Evolutionary conservation across 2,329 filamentous ascomycete species (phyloP).

Genomic region (Trichoderma semiorbis): DNA sequence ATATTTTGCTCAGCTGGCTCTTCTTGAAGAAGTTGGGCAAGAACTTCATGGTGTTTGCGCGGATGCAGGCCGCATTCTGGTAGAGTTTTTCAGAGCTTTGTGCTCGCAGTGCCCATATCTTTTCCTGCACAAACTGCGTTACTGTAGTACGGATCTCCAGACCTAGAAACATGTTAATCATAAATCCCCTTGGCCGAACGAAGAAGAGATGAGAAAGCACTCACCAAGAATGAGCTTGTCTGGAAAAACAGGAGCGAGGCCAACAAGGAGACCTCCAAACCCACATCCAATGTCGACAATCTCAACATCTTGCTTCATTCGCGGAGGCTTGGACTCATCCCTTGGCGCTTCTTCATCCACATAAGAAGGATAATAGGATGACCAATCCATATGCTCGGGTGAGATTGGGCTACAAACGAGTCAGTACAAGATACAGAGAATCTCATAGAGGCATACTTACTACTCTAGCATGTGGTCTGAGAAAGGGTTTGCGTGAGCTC

Average conservation of each 20-base stretch:
- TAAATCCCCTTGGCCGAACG: not conserved
- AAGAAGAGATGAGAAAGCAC: conserved; percentile 20
- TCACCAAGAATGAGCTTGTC: conserved; percentile 77
- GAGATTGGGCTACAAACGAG: conserved; percentile 60
- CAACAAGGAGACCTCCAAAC: conserved; percentile 87
- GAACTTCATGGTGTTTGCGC: conserved; percentile 98
- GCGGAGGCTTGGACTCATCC: conserved; percentile 29
- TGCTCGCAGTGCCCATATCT: conserved; percentile 74
- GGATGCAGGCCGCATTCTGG: conserved; percentile 84
- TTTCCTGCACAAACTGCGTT: conserved; percentile 83
- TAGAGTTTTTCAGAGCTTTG: conserved; percentile 60
- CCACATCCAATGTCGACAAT: conserved; percentile 97
- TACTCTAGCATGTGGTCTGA: conserved; percentile 89
- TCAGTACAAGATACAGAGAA: not conserved
- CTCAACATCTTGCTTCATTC: conserved; percentile 65
- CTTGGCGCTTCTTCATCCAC: conserved; percentile 40
- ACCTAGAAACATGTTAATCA: conserved; percentile 46
- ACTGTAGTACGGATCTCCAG: conserved; percentile 92
- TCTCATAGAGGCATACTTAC: conserved; percentile 45
- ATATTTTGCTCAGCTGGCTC: conserved; percentile 80
- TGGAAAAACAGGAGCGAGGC: conserved; percentile 76
- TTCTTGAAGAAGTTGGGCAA: conserved; percentile 94
- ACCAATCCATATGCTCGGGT: conserved; percentile 90
- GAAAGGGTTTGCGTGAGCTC: conserved; percentile 97
- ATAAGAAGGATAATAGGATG: conserved; percentile 74